Percentiles rank a stretch among this genome's conserved stretches.
Evolutionary conservation across 371 early-diverging fungal species (phyloP).

Genomic region (Mortierella sp.): DNA sequence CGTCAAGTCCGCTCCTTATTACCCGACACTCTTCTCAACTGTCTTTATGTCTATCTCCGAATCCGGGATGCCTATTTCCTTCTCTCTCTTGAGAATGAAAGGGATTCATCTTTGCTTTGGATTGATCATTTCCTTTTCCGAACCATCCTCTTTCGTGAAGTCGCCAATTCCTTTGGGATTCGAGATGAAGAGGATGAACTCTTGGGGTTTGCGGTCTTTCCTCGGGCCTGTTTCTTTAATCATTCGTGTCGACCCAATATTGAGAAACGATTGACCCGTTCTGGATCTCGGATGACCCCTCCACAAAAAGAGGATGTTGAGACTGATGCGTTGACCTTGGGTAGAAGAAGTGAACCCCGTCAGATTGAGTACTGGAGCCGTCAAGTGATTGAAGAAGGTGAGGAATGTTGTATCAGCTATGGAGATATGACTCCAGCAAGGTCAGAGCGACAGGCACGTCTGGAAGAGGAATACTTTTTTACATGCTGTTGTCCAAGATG

Average conservation of each 20-base stretch:
- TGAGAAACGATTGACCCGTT: slow-evolving; percentile 44
- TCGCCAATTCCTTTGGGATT: slow-evolving; percentile 75
- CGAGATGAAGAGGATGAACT: slow-evolving; percentile 67
- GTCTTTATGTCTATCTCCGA: slow-evolving; percentile 43
- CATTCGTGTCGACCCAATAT: slow-evolving; percentile 83
- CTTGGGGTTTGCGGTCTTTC: slow-evolving; percentile 74
- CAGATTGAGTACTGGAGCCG: slow-evolving; percentile 69
- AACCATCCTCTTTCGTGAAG: slow-evolving; percentile 67
- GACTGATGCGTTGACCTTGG: neutral
- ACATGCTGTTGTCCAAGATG: slow-evolving; percentile 77
- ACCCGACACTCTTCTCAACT: slow-evolving; percentile 24
- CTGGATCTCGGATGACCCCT: too few relatives aligned
- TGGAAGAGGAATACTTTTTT: slow-evolving; percentile 74
- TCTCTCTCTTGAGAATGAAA: slow-evolving; percentile 15
- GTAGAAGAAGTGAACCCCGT: slow-evolving; percentile 25
- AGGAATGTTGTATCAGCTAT: slow-evolving; percentile 81
- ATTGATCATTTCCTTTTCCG: slow-evolving; percentile 59
- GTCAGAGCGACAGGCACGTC: slow-evolving; percentile 56
- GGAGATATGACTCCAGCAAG: slow-evolving; percentile 59
- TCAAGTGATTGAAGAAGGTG: slow-evolving; percentile 58
- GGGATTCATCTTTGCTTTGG: slow-evolving; percentile 8
- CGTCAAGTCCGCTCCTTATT: neutral
- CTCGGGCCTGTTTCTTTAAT: slow-evolving; percentile 82
- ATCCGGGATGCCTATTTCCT: slow-evolving; percentile 36
- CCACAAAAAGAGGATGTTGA: slow-evolving; percentile 10